Evolutionary conservation across 176 grass and related monocot genomes (phyloP).

Genomic region (Typha latifolia): DNA sequence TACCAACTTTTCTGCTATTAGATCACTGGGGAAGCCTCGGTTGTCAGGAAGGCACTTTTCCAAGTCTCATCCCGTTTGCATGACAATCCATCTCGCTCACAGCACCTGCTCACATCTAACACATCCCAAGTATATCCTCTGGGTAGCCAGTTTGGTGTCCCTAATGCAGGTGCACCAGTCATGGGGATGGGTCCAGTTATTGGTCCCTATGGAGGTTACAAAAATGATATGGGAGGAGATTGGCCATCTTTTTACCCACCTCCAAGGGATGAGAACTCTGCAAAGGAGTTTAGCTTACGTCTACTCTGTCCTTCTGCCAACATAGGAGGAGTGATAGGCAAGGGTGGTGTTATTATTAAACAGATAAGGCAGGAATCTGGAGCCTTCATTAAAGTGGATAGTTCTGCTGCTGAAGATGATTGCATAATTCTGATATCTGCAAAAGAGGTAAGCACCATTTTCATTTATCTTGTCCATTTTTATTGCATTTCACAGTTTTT

Average conservation of each 20-base stretch:
- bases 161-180: slow-evolving; percentile 36
- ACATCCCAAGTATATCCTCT: slow-evolving; percentile 34
- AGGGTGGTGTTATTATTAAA: slow-evolving; percentile 88
- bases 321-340: slow-evolving; percentile 91
- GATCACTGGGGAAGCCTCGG: slow-evolving; percentile 60
- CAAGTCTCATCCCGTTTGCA: slow-evolving; percentile 81
- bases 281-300: slow-evolving; percentile 82
- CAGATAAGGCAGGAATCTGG: slow-evolving; percentile 96
- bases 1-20: slow-evolving; percentile 24
- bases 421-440: slow-evolving; percentile 93
- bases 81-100: slow-evolving; percentile 90
- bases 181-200: slow-evolving; percentile 54
- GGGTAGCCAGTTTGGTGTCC: slow-evolving; percentile 43
- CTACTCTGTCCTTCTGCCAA: slow-evolving; percentile 57
- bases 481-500: neutral
- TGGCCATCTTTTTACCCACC: slow-evolving; percentile 65
- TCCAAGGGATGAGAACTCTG: slow-evolving; percentile 61
- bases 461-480: slow-evolving; percentile 2
- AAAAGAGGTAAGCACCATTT: slow-evolving; percentile 49
- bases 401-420: slow-evolving; percentile 58
- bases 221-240: slow-evolving; percentile 54
- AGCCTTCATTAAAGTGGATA: slow-evolving; percentile 86
- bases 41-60: slow-evolving; percentile 83
- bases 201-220: slow-evolving; percentile 61
- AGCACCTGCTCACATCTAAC: slow-evolving; percentile 52